phyloP scores from a whole-genome alignment of 495 filamentous ascomycete genomes.

The Bacidia rubella region DNA sequence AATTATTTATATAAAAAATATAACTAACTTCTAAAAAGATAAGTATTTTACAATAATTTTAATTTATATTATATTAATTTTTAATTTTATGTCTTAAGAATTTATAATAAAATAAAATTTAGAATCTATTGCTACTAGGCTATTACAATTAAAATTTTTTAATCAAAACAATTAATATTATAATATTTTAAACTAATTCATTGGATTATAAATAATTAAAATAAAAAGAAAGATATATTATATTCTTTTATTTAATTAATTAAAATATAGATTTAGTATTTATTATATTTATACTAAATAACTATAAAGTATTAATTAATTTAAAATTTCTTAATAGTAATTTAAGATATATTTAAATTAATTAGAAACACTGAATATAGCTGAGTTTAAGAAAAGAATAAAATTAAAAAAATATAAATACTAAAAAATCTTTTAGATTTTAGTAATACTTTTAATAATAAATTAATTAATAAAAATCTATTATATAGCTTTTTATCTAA shows the following conservation, averaged over 20 bases:
- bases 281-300: neutral
- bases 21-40: neutral
- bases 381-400: too few species aligned
- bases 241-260: neutral
- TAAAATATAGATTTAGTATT: neutral
- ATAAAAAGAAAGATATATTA: neutral
- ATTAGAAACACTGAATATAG: too few species aligned
- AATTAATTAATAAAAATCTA: too few species aligned
- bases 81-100: neutral
- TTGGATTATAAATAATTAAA: neutral
- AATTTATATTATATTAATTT: neutral
- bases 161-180: neutral
- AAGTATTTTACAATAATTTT: neutral
- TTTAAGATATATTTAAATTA: neutral
- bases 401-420: too few species aligned
- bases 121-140: neutral
- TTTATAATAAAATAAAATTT: neutral
- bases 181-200: neutral
- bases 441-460: too few species aligned
- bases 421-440: too few species aligned
- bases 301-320: slow-evolving; percentile 4
- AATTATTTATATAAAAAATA: neutral
- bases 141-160: neutral
- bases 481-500: too few species aligned
- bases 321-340: slow-evolving; percentile 1